Conservation (phyloP, 2,329 filamentous ascomycete species). For the Cytospora paraplurivora region DNA sequence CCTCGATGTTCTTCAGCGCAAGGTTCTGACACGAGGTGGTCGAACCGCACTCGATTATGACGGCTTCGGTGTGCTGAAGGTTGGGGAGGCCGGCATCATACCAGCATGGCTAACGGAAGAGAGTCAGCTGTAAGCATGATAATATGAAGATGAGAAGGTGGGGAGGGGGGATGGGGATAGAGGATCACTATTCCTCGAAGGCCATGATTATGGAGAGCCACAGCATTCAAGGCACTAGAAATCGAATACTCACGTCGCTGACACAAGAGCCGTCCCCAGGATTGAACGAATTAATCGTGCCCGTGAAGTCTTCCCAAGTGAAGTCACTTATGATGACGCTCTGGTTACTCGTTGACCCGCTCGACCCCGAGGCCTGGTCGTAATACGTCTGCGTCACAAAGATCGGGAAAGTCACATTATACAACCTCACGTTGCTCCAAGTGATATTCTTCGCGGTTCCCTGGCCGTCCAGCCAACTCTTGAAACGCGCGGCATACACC, state of each 20-base stretch:
- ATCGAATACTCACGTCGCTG: not conserved
- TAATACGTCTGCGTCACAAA: slow-evolving; percentile 50
- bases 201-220: not conserved
- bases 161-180: not conserved
- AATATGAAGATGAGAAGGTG: too few species aligned
- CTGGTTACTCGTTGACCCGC: not conserved
- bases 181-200: not conserved
- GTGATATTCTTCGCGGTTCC: slow-evolving; percentile 38
- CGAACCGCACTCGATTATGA: not conserved
- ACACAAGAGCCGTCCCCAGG: slow-evolving; percentile 6
- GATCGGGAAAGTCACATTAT: slow-evolving; percentile 49
- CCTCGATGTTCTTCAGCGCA: not conserved
- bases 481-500: slow-evolving; percentile 47
- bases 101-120: not conserved
- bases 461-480: not conserved
- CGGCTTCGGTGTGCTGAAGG: not conserved
- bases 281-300: not conserved
- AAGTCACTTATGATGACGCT: not conserved
- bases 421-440: slow-evolving; percentile 46
- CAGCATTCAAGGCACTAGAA: not conserved
- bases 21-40: not conserved
- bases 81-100: not conserved
- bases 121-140: not conserved
- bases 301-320: not conserved
- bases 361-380: slow-evolving; percentile 39